These are phyloP conservation scores for Inga leiocalycina DNA, from an alignment of 306 rosid genomes.

Conservation along the genomic window DNA sequence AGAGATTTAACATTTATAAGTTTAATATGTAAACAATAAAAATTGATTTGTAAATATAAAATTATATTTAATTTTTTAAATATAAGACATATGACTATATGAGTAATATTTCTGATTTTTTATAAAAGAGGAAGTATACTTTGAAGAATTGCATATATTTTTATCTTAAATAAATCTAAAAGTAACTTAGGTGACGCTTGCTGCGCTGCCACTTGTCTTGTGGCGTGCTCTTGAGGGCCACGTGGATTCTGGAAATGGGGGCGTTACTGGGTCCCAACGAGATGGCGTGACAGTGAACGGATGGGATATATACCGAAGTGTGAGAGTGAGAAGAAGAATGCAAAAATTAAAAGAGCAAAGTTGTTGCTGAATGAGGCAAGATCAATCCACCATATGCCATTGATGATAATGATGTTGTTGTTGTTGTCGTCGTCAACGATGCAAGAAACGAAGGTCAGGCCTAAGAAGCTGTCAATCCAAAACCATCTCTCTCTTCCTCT, in stretches of 20 bases:
- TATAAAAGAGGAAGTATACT: too few species aligned
- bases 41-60: too few species aligned
- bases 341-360: conserved; percentile 21
- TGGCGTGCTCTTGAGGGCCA: conserved; percentile 26
- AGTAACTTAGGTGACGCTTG: not conserved
- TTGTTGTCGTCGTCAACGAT: conserved; percentile 34
- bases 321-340: not conserved
- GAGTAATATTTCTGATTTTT: too few species aligned
- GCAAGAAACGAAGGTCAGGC: conserved; percentile 37
- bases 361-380: conserved; percentile 30
- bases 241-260: conserved; percentile 6
- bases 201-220: conserved; percentile 25
- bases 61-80: too few species aligned
- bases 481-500: conserved; percentile 21
- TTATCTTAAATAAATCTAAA: not conserved
- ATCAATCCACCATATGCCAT: conserved; percentile 22
- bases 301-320: conserved; percentile 41
- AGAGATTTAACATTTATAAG: too few species aligned
- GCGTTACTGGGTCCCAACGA: conserved; percentile 16
- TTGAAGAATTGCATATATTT: not conserved
- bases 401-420: not conserved
- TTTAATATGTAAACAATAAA: too few species aligned
- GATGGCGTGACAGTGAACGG: conserved; percentile 29
- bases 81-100: too few species aligned
- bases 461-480: conserved; percentile 33